Base-by-base conservation (phyloP, 2,329 filamentous ascomycete genomes). In the Sclerotinia glacialis region DNA sequence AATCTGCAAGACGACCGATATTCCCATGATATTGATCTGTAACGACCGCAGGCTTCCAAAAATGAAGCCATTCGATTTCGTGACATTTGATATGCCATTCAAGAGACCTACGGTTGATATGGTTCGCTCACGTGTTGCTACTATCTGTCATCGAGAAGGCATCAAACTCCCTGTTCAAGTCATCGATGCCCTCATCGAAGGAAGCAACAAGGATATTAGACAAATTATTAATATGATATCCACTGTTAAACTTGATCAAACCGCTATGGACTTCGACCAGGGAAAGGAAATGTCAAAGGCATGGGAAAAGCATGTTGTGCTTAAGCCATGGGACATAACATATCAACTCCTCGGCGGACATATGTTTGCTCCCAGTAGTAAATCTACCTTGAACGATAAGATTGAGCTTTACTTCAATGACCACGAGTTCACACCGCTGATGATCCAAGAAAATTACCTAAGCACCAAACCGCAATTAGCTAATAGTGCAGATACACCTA, bases 381-480 rank as follows among this genome's bases (percentile, higher is more conserved):
- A 92, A 71, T 83, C 91, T 3, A 96, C 92, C 0, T 81, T 99
- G 46, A 98, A 98, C 76, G 94, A 99, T 78, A 99, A 99, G 82
- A 95, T 96, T 69, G 94, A 99, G 79, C 86, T 99, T 1, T 99
- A 99, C 78, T 99, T 99, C 83, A 98, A 99, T 77, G 95, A 99
- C 74, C 95, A 99, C 75, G 95, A 99, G 74, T 96, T 98, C 79
- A 97, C 93, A 74, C 95, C 89, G 75, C 82, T 99, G 64, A 98
- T 99, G 95, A 88, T 99, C 56, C 95, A 99, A 77, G 96, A 99
- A 78, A 99, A 99, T 76, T 99, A 99, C 73, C 83, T 99, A 16
- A 89, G 87, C 69, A 93, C 92, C 2, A 91, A 88, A 68, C 95
- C 95, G 3, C 83, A 88, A 68, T 83, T 81, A 16, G 80, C 60